Base-by-base conservation (phyloP, 176 grass and related monocot species). In the Zizania latifolia region DNA sequence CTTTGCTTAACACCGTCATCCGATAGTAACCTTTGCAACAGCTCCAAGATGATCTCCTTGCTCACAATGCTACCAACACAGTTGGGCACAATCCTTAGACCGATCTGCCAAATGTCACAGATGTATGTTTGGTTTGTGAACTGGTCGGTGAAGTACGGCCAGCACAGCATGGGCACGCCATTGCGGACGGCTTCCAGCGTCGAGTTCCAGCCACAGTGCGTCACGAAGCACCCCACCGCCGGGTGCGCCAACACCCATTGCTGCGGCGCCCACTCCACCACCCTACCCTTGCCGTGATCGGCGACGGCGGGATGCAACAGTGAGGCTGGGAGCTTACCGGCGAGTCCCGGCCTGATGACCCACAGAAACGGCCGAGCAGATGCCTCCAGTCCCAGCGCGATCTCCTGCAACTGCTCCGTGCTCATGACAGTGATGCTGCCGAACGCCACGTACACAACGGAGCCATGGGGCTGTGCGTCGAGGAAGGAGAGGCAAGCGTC, bases 181-280 rank as follows among this genome's bases (percentile, higher is more conserved):
- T 84, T 80, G 8, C 80, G 66, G 32, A 90, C 10, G 19, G 84
- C 64, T 10, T 90, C 88, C 16, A 87, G 4, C 0, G 88, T 90
- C 2, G 83, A 90, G 59, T 90, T 90, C 88, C 88, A 90, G 1
- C 80, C 89, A 4, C 89, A 84, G 26, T 84, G 85, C 4, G 85
- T 87, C 2, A 91, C 2, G 11, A 91, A 84, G 10, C 89, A 88
- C 2, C 72, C 85, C 4, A 91, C 14, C 0, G 89, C 79, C 17
- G 46, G 58, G 44, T 91, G 89, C 19, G 65, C 81, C 5, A 82
- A 19, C 17, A 86, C 83, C 0, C 11, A 13, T 24, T 79, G 76
- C 26, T 86, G 87, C 27, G 78, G 73, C 4, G 78, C 78, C 83
- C 87, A 90, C 19, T 19, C 71, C 33, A 86, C 82, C 10, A 86